Base-by-base conservation (phyloP, 495 filamentous ascomycete genomes). In the Annulohypoxylon stygium region DNA sequence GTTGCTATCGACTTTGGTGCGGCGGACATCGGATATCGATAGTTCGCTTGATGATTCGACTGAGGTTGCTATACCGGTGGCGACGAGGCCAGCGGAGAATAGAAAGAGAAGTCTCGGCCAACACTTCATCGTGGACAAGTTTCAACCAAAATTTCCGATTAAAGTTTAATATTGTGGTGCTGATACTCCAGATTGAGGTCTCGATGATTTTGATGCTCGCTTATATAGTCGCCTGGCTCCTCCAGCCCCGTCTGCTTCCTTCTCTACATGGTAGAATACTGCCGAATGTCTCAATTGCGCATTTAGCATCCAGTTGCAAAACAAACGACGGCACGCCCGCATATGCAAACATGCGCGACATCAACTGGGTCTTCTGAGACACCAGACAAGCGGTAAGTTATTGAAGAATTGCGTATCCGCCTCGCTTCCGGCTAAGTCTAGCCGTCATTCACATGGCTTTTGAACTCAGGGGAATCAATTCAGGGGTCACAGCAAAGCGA, bases 271-370 rank as follows among this genome's bases (percentile, higher is more conserved):
- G n/a, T 7, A 58, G 45, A 58, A 54, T 47, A 59, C 41, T 43
- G 45, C 57, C 57, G 65, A 30, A 30, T 61, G 25, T 57, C 30
- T 58, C 25, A 10, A 26, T 45, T 18, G 16, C 25, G 23, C 12
- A 64, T 61, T n/a, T 2, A 16, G 39, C 25, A 16, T 51, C 33
- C 26, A 14, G 16, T 2, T 20, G 36, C 23, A 53, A 34, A 70
- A 45, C 68, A 70, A 65, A 65, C 68, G 36, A 36, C 43, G 61
- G 59, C 33, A 60, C 4, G 20, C 18, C 37, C 54, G 20, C 34
- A 14, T 25, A 65, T 36, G 68, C 68, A 70, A 65, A 60, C 61
- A 70, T 33, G 61, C 54, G 53, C 37, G 34, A 64, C 16, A 20
- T 59, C 12, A 43, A 55, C 18, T 33, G 25, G 16, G 20, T 36